Percentiles rank a stretch among this genome's conserved stretches.
phyloP scores from a whole-genome alignment of 192 early-diverging fungal species.

The Phlyctochytrium arcticum region DNA sequence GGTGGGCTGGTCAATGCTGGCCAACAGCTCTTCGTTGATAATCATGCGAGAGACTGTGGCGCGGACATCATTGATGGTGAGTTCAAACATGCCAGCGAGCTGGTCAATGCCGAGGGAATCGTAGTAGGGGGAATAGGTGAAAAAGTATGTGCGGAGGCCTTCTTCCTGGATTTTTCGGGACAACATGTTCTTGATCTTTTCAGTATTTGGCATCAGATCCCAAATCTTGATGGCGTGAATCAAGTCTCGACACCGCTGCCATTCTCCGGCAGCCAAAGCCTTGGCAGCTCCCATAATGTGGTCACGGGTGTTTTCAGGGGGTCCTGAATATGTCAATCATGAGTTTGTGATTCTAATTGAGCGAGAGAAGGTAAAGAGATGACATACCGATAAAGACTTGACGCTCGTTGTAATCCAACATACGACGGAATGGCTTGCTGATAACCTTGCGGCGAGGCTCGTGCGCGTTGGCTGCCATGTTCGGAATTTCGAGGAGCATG shows the following conservation, averaged over 20 bases:
- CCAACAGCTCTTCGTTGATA: conserved; percentile 83
- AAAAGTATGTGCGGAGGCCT: conserved; percentile 92
- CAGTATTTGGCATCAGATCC: conserved; percentile 78
- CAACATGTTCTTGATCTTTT: conserved; percentile 87
- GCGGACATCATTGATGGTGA: conserved; percentile 59
- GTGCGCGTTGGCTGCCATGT: conserved; percentile 72
- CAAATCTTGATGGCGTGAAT: conserved; percentile 93
- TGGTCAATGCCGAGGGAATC: conserved; percentile 78
- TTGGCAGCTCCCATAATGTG: conserved; percentile 96
- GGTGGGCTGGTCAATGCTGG: conserved; percentile 78
- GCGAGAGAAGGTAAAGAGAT: conserved; percentile 12
- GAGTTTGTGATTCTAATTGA: background rate
- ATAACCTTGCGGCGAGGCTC: conserved; percentile 63
- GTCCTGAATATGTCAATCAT: too few relatives aligned
- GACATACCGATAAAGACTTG: conserved; percentile 82
- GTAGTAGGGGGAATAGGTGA: conserved; percentile 86
- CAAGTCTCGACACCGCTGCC: conserved; percentile 77
- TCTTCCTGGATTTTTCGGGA: conserved; percentile 90
- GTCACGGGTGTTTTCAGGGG: conserved; percentile 97
- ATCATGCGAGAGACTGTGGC: conserved; percentile 89
- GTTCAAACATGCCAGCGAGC: conserved; percentile 83
- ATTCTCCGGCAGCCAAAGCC: conserved; percentile 88
- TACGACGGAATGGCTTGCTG: conserved; percentile 84
- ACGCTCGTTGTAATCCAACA: conserved; percentile 91
- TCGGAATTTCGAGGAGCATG: conserved; percentile 97